phyloP scores from a whole-genome alignment of 176 grass and related monocot genomes.

The Eleusine indica region DNA sequence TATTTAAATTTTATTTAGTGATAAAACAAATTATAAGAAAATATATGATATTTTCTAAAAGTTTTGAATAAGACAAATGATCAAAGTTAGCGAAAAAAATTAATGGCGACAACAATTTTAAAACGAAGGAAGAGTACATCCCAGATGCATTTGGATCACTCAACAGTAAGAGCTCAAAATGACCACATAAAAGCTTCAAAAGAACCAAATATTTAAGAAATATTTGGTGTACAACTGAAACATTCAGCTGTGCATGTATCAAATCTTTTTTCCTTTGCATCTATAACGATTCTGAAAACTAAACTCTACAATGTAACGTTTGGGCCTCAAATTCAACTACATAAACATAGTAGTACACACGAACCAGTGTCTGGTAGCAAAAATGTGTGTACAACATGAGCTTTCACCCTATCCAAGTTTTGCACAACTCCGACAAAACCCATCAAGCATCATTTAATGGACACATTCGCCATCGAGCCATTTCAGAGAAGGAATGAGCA shows the following conservation, averaged over 20 bases:
- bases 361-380: constrained; percentile 4
- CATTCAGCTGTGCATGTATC: background rate
- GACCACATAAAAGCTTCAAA: background rate
- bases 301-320: background rate
- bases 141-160: background rate
- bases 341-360: constrained; percentile 21
- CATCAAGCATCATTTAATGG: constrained; percentile 33
- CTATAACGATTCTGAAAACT: constrained; percentile 7
- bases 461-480: constrained; percentile 59
- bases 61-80: too few species aligned
- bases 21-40: too few species aligned
- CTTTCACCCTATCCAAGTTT: constrained; percentile 12
- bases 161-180: background rate
- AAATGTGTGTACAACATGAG: constrained; percentile 3
- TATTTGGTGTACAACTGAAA: background rate
- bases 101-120: too few species aligned
- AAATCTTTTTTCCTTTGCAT: background rate
- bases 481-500: constrained; percentile 58
- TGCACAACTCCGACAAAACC: constrained; percentile 17
- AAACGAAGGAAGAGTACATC: too few species aligned
- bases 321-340: constrained; percentile 8
- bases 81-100: too few species aligned
- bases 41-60: too few species aligned
- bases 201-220: background rate
- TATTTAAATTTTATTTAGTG: too few species aligned